Conservation (phyloP, 2,329 filamentous ascomycete genomes). For the Colletotrichum horii region DNA sequence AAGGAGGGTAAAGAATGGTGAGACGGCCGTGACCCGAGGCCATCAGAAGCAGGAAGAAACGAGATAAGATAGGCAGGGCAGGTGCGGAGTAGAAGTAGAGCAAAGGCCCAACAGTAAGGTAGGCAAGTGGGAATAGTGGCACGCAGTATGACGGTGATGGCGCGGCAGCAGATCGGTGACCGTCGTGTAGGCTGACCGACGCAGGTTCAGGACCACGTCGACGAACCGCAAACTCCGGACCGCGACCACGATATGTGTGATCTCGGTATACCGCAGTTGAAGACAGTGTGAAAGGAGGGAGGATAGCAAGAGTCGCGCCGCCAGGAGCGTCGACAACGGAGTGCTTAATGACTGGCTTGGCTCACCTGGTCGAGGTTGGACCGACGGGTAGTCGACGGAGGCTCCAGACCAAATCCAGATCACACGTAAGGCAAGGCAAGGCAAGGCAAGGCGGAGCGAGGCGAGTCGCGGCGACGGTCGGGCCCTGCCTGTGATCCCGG, state of each 20-base stretch:
- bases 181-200: slow-evolving; percentile 1
- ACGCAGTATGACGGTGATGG: neutral
- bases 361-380: slow-evolving; percentile 16
- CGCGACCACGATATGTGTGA: neutral
- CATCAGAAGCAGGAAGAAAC: slow-evolving; percentile 1
- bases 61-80: slow-evolving; percentile 8
- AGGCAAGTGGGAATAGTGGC: slow-evolving; percentile 19
- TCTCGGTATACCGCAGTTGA: slow-evolving; percentile 15
- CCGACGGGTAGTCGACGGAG: slow-evolving; percentile 6
- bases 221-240: neutral
- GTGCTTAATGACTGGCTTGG: slow-evolving; percentile 16
- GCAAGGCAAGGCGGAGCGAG: neutral
- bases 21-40: slow-evolving; percentile 1
- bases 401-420: slow-evolving; percentile 7
- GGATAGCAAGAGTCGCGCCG: neutral
- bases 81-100: slow-evolving; percentile 13
- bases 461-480: slow-evolving; percentile 3
- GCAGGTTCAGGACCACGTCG: neutral
- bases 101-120: neutral
- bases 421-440: neutral
- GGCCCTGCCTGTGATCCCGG: slow-evolving; percentile 17
- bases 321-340: slow-evolving; percentile 20
- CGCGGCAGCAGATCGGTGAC: neutral
- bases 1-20: neutral
- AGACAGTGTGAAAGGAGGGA: neutral